Evolutionary conservation across 305 asterid genomes (phyloP).

Genomic region (Coffea humblotiana): DNA sequence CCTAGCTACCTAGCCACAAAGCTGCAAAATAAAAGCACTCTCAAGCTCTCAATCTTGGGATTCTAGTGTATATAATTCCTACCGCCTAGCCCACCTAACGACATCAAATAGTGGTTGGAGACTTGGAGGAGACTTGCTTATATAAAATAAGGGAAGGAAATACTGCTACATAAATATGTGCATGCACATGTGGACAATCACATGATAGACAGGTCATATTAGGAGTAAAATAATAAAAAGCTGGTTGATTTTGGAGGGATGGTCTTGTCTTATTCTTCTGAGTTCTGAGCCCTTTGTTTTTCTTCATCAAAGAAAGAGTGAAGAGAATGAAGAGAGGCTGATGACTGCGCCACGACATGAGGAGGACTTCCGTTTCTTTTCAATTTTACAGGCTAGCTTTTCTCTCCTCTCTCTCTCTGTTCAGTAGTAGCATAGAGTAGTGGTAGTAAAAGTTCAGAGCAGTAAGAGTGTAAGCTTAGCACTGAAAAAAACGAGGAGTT

Average conservation of each 20-base stretch:
- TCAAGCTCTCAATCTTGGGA: constrained; percentile 23
- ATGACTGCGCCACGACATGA: neutral
- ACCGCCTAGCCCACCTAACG: constrained; percentile 5
- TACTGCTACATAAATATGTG: neutral
- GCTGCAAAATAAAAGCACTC: constrained; percentile 26
- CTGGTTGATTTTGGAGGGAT: constrained; percentile 51
- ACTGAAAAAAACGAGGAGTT: constrained; percentile 11
- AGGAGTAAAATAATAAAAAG: constrained; percentile 43
- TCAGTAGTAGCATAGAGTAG: no score
- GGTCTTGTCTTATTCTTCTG: constrained; percentile 45
- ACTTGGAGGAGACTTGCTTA: neutral
- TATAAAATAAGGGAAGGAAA: constrained; percentile 9
- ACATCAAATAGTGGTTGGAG: constrained; percentile 28
- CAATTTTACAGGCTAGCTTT: neutral
- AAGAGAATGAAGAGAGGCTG: neutral
- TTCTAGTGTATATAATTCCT: neutral
- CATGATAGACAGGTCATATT: constrained; percentile 72
- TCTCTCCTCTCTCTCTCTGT: neutral
- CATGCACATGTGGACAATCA: constrained; percentile 41
- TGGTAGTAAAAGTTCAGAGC: neutral
- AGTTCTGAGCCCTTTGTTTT: no score
- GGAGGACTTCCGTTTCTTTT: neutral
- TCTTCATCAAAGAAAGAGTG: no score
- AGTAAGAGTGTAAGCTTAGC: neutral
- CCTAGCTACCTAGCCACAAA: constrained; percentile 7